Percentiles rank a stretch among this genome's conserved stretches.
These are phyloP conservation scores for Prosopis cineraria DNA, from an alignment of 306 rosid species.

Conservation along the genomic window DNA sequence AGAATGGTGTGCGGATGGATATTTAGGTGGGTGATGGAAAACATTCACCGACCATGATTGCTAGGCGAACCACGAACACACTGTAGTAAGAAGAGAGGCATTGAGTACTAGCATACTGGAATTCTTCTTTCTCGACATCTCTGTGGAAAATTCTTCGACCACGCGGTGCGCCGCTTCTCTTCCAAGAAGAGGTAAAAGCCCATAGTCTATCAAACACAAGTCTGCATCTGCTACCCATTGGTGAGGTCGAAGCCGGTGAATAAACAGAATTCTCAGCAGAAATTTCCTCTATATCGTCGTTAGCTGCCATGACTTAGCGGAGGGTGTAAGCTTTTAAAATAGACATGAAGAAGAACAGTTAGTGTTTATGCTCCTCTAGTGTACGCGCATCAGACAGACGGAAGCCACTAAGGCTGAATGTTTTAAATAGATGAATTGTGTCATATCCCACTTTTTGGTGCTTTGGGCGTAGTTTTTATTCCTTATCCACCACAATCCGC, in stretches of 20 bases:
- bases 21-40: neutral
- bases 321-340: slow-evolving; percentile 36
- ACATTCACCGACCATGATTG: slow-evolving; percentile 80
- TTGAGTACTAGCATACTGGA: slow-evolving; percentile 63
- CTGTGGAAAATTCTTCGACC: slow-evolving; percentile 70
- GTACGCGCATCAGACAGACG: slow-evolving; percentile 40
- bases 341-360: slow-evolving; percentile 26
- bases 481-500: slow-evolving; percentile 48
- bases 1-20: neutral
- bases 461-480: slow-evolving; percentile 48
- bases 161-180: slow-evolving; percentile 45
- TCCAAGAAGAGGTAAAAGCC: slow-evolving; percentile 49
- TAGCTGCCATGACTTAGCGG: neutral
- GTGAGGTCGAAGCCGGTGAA: slow-evolving; percentile 40
- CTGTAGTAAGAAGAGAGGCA: slow-evolving; percentile 96
- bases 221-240: slow-evolving; percentile 54
- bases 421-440: slow-evolving; percentile 43
- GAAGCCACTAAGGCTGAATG: slow-evolving; percentile 30
- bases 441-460: slow-evolving; percentile 68
- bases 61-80: slow-evolving; percentile 92
- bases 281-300: slow-evolving; percentile 41
- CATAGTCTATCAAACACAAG: slow-evolving; percentile 56
- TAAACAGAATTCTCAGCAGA: slow-evolving; percentile 43
- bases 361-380: slow-evolving; percentile 27
- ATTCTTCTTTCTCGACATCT: slow-evolving; percentile 90